Evolutionary conservation across 2,329 filamentous ascomycete genomes (phyloP).

Genomic region (Stachybotrys chartarum): DNA sequence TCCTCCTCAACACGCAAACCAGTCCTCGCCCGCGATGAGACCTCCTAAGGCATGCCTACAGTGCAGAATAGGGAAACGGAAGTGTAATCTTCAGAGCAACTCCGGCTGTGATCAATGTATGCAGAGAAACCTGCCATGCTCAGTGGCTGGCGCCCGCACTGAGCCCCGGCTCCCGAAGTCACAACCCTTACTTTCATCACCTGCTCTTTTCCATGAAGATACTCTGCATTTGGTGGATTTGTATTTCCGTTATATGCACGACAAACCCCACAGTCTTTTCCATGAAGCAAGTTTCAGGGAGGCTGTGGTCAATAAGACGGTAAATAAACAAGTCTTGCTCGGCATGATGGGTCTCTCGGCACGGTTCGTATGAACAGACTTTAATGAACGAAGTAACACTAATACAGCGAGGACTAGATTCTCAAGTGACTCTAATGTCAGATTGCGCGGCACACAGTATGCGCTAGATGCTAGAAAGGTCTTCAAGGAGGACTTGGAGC

Average conservation of each 20-base stretch:
- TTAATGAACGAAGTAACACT: neutral
- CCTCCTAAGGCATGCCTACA: conserved; percentile 11
- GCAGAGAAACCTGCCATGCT: conserved; percentile 9
- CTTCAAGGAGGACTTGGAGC: conserved; percentile 21
- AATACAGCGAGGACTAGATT: conserved; percentile 3
- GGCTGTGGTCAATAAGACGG: conserved; percentile 5
- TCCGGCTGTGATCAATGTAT: conserved; percentile 8
- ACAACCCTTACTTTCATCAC: rapidly evolving
- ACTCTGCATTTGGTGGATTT: conserved; percentile 8
- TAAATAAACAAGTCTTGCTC: conserved; percentile 9
- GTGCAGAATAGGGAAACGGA: conserved; percentile 11
- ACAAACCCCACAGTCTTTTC: conserved; percentile 15
- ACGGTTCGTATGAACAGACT: conserved; percentile 6
- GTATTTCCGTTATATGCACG: conserved; percentile 13
- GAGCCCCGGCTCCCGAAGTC: neutral
- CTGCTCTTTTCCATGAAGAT: conserved; percentile 1
- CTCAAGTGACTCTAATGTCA: conserved; percentile 5
- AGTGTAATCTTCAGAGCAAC: conserved; percentile 6
- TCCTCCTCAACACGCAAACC: neutral
- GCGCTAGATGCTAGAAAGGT: conserved; percentile 8
- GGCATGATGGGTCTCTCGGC: conserved; percentile 14
- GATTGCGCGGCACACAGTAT: conserved; percentile 10
- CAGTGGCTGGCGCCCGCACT: neutral
- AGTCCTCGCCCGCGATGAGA: conserved; percentile 5
- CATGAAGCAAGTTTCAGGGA: conserved; percentile 10